Base-by-base conservation (phyloP, 768 basidiomycete species). In the Saitozyma sp. region DNA sequence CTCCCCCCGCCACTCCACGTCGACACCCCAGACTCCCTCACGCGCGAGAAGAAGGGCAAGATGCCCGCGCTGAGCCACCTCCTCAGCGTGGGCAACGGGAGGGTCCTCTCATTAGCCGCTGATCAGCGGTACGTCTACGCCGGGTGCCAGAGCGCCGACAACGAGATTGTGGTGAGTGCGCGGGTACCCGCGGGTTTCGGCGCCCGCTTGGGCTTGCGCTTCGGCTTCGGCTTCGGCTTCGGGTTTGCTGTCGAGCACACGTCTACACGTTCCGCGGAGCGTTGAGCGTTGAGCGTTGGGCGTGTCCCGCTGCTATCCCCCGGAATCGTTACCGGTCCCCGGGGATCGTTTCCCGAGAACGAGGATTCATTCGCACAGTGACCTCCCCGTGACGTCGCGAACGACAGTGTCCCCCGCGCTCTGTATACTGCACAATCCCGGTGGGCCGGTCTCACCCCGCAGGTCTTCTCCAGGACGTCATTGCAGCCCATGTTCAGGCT, bases 401-500 rank as follows among this genome's bases (percentile, higher is more conserved):
- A 29, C 29, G 29, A 29, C 29, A 29, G 29, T 29, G 29, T 29
- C 29, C 29, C 29, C 29, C 29, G 29, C 5, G 29, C 29, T 29
- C 29, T 29, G 29, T 29, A 29, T 29, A 29, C 29, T 29, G 29
- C 5, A 29, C 5, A 2, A 2, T 29, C 29, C 29, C 29, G 29
- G 29, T 29, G 29, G 29, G 29, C 29, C 29, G 2, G 2, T 2
- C 57, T 64, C 9, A 64, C 17, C 9, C 37, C 19, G 9, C 54
- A 96, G 92, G 92, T 95, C 49, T 95, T 92, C 89, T 86, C 90
- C 74, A 87, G 89, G 71, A 80, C 81, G 43, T 84, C 88, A 0
- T 88, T 90, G 63, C 84, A 85, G 3, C 82, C 90, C 39, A 86
- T 86, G 73, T 83, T 84, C 39, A 86, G 85, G 13, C 83, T 95